Evolutionary conservation across 2,329 filamentous ascomycete genomes (phyloP).

Genomic region (Colletotrichum zoysiae): DNA sequence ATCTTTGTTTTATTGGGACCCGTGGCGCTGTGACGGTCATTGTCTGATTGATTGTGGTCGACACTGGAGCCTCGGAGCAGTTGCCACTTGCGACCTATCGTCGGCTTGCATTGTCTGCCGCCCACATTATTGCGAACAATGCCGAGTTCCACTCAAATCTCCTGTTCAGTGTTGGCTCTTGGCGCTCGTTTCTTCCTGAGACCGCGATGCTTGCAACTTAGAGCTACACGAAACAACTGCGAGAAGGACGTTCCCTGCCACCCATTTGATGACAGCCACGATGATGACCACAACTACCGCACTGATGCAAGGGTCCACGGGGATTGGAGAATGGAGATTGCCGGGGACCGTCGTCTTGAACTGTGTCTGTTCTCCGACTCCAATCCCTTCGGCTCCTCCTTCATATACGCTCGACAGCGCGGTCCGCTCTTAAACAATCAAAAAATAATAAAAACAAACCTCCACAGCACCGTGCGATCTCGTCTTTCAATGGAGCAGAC

Average conservation of each 20-base stretch:
- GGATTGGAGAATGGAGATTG: background rate
- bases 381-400: background rate
- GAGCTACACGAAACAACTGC: slow-evolving; percentile 33
- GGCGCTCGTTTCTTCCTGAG: slow-evolving; percentile 7
- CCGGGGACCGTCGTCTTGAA: slow-evolving; percentile 10
- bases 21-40: slow-evolving; percentile 19
- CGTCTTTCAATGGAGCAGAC: slow-evolving; percentile 14
- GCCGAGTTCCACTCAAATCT: slow-evolving; percentile 33
- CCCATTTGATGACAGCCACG: slow-evolving; percentile 13
- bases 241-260: slow-evolving; percentile 20
- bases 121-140: slow-evolving; percentile 8
- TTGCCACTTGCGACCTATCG: slow-evolving; percentile 16
- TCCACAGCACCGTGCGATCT: slow-evolving; percentile 21
- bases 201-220: slow-evolving; percentile 5
- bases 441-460: slow-evolving; percentile 1
- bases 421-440: background rate
- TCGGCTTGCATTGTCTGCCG: slow-evolving; percentile 5
- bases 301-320: slow-evolving; percentile 26
- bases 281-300: slow-evolving; percentile 35
- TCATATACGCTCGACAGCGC: background rate
- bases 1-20: slow-evolving; percentile 24
- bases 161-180: slow-evolving; percentile 4
- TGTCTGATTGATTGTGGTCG: slow-evolving; percentile 8
- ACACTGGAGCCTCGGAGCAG: background rate
- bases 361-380: background rate